Conservation (phyloP, 352 stramenopile genomes). For the Pseudoperonospora humuli region DNA sequence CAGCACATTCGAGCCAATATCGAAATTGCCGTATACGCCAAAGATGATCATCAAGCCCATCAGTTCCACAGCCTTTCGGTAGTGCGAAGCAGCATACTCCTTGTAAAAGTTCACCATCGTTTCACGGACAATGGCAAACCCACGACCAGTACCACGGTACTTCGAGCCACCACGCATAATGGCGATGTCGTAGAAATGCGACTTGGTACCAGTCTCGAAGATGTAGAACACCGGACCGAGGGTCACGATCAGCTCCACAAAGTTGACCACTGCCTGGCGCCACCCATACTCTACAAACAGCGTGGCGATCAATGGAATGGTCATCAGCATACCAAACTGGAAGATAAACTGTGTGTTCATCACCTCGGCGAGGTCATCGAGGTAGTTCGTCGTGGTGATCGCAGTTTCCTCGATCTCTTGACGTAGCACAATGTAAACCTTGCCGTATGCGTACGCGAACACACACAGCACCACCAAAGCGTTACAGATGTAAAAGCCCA, state of each 20-base stretch:
- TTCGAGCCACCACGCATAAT: slow-evolving; percentile 83
- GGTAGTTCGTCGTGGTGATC: slow-evolving; percentile 65
- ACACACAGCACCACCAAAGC: slow-evolving; percentile 73
- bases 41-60: slow-evolving; percentile 80
- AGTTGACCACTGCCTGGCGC: slow-evolving; percentile 72
- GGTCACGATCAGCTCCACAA: slow-evolving; percentile 74
- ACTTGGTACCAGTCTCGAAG: slow-evolving; percentile 81
- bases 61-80: slow-evolving; percentile 74
- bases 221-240: slow-evolving; percentile 85
- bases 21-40: slow-evolving; percentile 68
- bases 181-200: slow-evolving; percentile 81
- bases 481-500: slow-evolving; percentile 87
- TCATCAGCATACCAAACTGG: slow-evolving; percentile 87
- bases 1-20: slow-evolving; percentile 48
- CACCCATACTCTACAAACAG: slow-evolving; percentile 80
- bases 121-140: slow-evolving; percentile 80
- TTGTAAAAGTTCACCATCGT: slow-evolving; percentile 84
- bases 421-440: slow-evolving; percentile 81
- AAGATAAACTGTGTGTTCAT: slow-evolving; percentile 86
- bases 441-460: slow-evolving; percentile 75
- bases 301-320: slow-evolving; percentile 75
- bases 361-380: slow-evolving; percentile 69
- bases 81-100: slow-evolving; percentile 78
- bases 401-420: slow-evolving; percentile 58
- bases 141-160: slow-evolving; percentile 76